Evolutionary conservation across 2,329 filamentous ascomycete species (phyloP).

Genomic region (Phymatotrichopsis omnivora): DNA sequence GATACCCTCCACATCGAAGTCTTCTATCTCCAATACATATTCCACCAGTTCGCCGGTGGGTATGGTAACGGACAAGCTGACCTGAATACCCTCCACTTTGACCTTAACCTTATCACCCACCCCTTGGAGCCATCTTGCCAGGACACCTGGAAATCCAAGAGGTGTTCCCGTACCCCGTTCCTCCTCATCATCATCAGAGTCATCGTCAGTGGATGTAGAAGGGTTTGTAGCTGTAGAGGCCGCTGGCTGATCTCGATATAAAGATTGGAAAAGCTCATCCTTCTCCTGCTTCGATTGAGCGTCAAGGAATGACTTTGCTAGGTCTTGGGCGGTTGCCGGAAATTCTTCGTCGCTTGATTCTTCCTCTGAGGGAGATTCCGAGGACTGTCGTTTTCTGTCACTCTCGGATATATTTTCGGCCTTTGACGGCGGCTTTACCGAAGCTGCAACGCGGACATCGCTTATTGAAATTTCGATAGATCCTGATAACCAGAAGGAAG

Average conservation of each 20-base stretch:
- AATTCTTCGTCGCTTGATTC: constrained; percentile 8
- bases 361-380: constrained; percentile 8
- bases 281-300: constrained; percentile 21
- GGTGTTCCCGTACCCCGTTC: constrained; percentile 21
- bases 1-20: constrained; percentile 49
- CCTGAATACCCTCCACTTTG: constrained; percentile 52
- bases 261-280: constrained; percentile 17
- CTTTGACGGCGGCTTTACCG: constrained; percentile 12
- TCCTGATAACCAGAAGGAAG: constrained; percentile 21
- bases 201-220: not conserved
- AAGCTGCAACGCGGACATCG: constrained; percentile 14
- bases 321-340: constrained; percentile 20
- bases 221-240: constrained; percentile 6
- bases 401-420: too few relatives aligned
- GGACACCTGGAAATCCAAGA: constrained; percentile 18
- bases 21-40: constrained; percentile 53
- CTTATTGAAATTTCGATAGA: constrained; percentile 23
- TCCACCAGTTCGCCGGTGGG: constrained; percentile 27
- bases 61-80: constrained; percentile 50
- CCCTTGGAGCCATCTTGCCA: constrained; percentile 42
- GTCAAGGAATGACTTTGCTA: constrained; percentile 23
- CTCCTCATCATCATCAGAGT: constrained; percentile 16
- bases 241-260: constrained; percentile 13
- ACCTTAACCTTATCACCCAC: constrained; percentile 62
- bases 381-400: not conserved